Percentiles rank a stretch among this genome's conserved stretches.
phyloP scores from a whole-genome alignment of 2,329 filamentous ascomycete species.

The Geoglossum cookeanum region DNA sequence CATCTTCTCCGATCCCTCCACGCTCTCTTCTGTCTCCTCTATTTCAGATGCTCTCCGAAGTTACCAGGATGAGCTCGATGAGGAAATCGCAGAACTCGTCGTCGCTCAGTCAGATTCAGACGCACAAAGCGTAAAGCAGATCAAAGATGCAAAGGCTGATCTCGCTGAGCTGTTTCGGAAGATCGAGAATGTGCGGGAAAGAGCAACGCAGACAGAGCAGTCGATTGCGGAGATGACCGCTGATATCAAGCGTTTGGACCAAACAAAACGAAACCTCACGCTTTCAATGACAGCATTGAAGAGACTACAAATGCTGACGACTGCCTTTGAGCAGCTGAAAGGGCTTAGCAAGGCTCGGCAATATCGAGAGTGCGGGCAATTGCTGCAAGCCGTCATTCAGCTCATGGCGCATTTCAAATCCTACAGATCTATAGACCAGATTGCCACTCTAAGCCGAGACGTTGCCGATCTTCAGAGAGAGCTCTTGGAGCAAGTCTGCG shows the following conservation, averaged over 20 bases:
- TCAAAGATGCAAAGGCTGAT: slow-evolving; percentile 79
- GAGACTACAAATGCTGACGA: slow-evolving; percentile 93
- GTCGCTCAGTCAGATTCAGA: slow-evolving; percentile 66
- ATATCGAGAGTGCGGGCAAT: slow-evolving; percentile 83
- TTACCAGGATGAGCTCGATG: slow-evolving; percentile 67
- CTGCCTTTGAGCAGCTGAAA: slow-evolving; percentile 90
- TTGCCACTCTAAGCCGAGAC: slow-evolving; percentile 77
- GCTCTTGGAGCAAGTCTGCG: slow-evolving; percentile 90
- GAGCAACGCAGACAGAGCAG: slow-evolving; percentile 81
- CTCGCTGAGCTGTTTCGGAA: slow-evolving; percentile 79
- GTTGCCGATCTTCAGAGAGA: slow-evolving; percentile 87
- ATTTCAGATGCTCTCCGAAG: slow-evolving; percentile 55
- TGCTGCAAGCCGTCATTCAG: slow-evolving; percentile 88
- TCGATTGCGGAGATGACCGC: slow-evolving; percentile 97
- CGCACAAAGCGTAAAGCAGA: slow-evolving; percentile 72
- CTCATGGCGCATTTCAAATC: slow-evolving; percentile 98
- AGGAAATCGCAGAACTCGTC: slow-evolving; percentile 54
- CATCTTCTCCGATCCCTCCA: slow-evolving; percentile 78
- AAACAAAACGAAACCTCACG: slow-evolving; percentile 90
- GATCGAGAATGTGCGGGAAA: slow-evolving; percentile 79
- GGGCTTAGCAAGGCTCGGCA: slow-evolving; percentile 69
- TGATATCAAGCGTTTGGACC: slow-evolving; percentile 92
- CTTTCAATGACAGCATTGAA: slow-evolving; percentile 96
- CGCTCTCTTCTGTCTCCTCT: slow-evolving; percentile 54
- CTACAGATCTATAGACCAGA: slow-evolving; percentile 94